Base-by-base conservation (phyloP, 371 early-diverging fungal genomes). In the Apophysomyces ossiformis region DNA sequence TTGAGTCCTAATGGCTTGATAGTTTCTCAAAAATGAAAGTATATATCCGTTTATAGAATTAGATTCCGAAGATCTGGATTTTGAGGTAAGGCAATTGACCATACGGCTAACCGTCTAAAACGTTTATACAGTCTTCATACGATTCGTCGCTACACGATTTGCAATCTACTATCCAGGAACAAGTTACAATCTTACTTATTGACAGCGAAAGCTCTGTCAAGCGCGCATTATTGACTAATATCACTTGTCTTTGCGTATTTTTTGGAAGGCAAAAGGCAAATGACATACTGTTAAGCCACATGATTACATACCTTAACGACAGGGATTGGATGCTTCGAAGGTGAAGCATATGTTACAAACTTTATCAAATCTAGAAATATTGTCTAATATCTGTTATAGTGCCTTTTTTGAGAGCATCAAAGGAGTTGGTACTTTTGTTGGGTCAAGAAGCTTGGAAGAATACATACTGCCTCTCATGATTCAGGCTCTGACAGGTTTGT, bases 271-370 rank as follows among this genome's bases (percentile, higher is more conserved):
- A 91, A 70, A 89, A 89, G 58, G 89, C 92, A 43, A 94, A 90
- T 67, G 95, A 96, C 79, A 85, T 94, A 15, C 69, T 95, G 26
- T 71, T 98, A 45, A 88, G 89, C 57, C 96, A 97, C 78, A 92
- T 95, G 86, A 96, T 97, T 64, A 97, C 97, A 0, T 97, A 95
- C 64, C 81, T 97, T 50, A 97, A 97, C 72, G 97, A 95, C 58
- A 84, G 87, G 35, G 96, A 96, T 65, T 95, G 95, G 96, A 89
- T 89, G 83, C 76, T 97, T 47, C 83, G 96, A 79, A 88, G 91
- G 92, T 90, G 77, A 8, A 44, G 16, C 35, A 21, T 18, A 54
- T 3, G 37, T 66, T 59, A 15, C 37, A 6, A 18, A 26, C 2
- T 46, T 59, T 1, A 18, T 1, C 45, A 44, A 15, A 41, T 41